These are phyloP conservation scores for Apostasia shenzhenica DNA, from an alignment of 106 monocot genomes.

Conservation along the genomic window DNA sequence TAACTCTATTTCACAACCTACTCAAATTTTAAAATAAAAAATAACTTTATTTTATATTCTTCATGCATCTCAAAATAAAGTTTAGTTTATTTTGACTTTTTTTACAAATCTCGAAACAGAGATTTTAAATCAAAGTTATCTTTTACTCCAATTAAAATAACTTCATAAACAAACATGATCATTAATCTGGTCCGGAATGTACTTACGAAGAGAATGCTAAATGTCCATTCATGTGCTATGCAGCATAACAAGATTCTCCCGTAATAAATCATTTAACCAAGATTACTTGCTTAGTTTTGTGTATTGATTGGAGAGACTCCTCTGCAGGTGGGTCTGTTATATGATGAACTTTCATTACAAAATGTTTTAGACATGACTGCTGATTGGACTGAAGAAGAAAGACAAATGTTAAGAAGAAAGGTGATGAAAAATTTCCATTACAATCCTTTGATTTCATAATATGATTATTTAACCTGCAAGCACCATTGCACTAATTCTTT, in stretches of 20 bases:
- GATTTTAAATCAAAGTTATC: no score
- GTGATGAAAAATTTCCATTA: slow-evolving; percentile 18
- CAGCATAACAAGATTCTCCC: not conserved
- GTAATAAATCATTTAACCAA: not conserved
- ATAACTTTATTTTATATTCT: no score
- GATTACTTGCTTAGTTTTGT: not conserved
- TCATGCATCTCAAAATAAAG: no score
- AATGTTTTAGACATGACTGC: slow-evolving; percentile 71
- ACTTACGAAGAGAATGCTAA: no score
- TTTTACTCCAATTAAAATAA: no score
- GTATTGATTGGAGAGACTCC: not conserved
- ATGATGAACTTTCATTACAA: slow-evolving; percentile 88
- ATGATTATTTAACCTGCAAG: not conserved
- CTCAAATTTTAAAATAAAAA: no score
- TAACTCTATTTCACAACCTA: no score
- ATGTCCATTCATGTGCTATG: no score
- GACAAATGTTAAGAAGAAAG: slow-evolving; percentile 82
- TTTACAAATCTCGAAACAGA: no score
- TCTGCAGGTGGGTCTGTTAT: slow-evolving; percentile 81
- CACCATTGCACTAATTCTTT: not conserved
- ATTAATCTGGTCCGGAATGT: no score
- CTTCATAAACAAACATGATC: no score
- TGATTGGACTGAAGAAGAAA: slow-evolving; percentile 98
- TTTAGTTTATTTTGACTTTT: no score
- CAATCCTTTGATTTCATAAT: not conserved